Evolutionary conservation across 306 rosid genomes (phyloP).

Genomic region (Cercis canadensis): DNA sequence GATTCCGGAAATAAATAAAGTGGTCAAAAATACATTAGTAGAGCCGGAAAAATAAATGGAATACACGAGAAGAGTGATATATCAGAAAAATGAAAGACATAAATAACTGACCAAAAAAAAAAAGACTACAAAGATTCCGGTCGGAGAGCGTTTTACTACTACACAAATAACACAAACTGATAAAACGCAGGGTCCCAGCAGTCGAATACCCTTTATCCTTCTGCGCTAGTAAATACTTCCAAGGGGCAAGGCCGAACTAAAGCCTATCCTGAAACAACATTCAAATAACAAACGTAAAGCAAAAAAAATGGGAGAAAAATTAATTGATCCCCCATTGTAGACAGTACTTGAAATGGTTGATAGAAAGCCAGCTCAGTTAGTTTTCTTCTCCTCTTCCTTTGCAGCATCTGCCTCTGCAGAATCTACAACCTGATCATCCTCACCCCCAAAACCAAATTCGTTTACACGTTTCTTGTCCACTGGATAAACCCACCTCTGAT

Average conservation of each 20-base stretch:
- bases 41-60: too few species aligned
- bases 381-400: conserved; percentile 87
- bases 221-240: conserved; percentile 34
- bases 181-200: conserved; percentile 4
- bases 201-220: conserved; percentile 25
- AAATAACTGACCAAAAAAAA: conserved; percentile 25
- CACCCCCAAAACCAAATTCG: conserved; percentile 96
- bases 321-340: conserved; percentile 34
- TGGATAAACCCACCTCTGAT: conserved; percentile 93
- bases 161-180: conserved; percentile 20
- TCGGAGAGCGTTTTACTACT: conserved; percentile 6
- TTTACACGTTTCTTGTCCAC: conserved; percentile 93
- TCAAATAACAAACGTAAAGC: conserved; percentile 37
- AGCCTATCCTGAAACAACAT: conserved; percentile 27
- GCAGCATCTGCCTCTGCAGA: conserved; percentile 47
- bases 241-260: conserved; percentile 24
- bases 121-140: conserved; percentile 14
- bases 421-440: conserved; percentile 60
- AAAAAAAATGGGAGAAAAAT: conserved; percentile 33
- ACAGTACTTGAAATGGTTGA: conserved; percentile 14
- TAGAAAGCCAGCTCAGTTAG: conserved; percentile 65
- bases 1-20: too few species aligned
- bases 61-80: conserved; percentile 24
- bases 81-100: conserved; percentile 9
- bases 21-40: too few species aligned